Base-by-base conservation (phyloP, 345 rosid genomes). In the Eucalyptus polyanthemos region DNA sequence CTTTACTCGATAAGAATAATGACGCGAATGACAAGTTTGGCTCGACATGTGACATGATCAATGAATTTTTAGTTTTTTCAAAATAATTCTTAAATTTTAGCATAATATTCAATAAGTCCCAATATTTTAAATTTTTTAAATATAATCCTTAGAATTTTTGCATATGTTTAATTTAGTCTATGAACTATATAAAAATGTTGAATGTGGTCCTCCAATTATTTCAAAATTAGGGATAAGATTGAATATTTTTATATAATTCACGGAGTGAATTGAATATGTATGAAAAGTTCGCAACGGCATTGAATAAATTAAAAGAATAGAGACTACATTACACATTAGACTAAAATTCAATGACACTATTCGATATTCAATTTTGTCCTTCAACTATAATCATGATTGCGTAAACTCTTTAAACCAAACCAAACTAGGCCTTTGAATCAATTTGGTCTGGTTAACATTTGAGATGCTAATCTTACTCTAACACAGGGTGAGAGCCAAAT, bases 401-500 rank as follows among this genome's bases (percentile, higher is more conserved):
- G 2, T 37, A 3, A 1, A 31, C 80, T 8, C 40, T 31, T 67
- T 31, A n/a, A n/a, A 67, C 5, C 40, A 15, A 60, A 27, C 31
- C 67, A 60, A 12, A 60, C 3, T 60, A 27, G 31, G 15, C 67
- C 67, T 60, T 27, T 0, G 1, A 2, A 34, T 72, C 8, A 19
- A 34, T 72, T 72, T 37, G 45, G 8, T 72, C 2, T 0, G 3
- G 8, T 37, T 16, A 31, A 31, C 21, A 67, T 14, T 5, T 31
- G 3, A 5, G 4, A 9, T 17, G 81, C 25, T 19, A 72, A 72
- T 31, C 7, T 69, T 34, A 69, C 24, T 69, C 4, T 3, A 10
- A 34, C 44, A 31, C 0, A 0, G 1, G 42, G 6, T 0, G 2
- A 34, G 25, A 72, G 14, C 1, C 25, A 72, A 11, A 10, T 72